Conservation (phyloP, 345 rosid species). For the Luvunga scandens region DNA sequence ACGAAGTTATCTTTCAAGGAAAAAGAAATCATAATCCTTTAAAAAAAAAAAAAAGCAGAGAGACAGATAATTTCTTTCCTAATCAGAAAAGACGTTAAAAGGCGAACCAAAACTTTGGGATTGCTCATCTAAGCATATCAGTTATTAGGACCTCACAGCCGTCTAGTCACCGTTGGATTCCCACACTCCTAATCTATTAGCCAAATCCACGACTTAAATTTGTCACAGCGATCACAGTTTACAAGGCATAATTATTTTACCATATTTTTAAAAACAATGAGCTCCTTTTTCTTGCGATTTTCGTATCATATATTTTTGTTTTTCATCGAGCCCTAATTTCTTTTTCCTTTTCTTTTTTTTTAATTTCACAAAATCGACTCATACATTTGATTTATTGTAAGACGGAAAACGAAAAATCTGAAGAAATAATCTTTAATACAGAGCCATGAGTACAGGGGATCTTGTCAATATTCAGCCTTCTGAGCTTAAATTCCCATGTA, state of each 20-base stretch:
- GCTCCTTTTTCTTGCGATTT: neutral
- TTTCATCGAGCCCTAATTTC: too few relatives aligned
- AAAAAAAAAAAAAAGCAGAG: too few relatives aligned
- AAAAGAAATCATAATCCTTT: too few relatives aligned
- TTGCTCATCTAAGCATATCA: neutral
- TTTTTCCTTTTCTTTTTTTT: too few relatives aligned
- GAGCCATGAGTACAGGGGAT: constrained; percentile 54
- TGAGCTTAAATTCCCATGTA: constrained; percentile 83
- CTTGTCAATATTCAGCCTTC: constrained; percentile 68
- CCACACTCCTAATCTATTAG: neutral
- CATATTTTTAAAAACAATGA: neutral
- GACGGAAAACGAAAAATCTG: neutral
- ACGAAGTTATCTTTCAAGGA: too few relatives aligned
- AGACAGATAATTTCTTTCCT: neutral
- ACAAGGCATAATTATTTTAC: too few relatives aligned
- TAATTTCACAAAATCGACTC: neutral
- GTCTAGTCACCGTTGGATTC: neutral
- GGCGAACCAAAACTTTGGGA: neutral
- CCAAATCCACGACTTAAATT: neutral
- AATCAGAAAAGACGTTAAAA: neutral
- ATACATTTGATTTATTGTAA: neutral
- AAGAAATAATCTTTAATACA: neutral
- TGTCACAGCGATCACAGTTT: neutral
- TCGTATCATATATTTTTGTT: too few relatives aligned
- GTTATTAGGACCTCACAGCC: neutral